phyloP scores from a whole-genome alignment of 2,329 filamentous ascomycete species.

The Uncinocarpus reesii region DNA sequence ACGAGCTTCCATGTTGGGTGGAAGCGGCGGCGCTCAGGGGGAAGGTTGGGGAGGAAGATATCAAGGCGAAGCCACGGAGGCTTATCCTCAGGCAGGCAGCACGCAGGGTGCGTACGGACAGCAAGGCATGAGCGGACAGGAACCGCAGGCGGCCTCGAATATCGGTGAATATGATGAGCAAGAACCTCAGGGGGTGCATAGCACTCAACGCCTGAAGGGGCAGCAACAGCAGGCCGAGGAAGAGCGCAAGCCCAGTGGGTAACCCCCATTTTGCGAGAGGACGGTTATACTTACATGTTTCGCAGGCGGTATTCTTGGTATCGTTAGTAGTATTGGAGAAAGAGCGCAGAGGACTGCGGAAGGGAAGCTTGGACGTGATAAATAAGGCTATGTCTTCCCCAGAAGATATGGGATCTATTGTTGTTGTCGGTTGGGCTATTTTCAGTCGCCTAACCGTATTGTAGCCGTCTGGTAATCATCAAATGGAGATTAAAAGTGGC shows the following conservation, averaged over 20 bases:
- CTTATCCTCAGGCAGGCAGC: conserved; percentile 5
- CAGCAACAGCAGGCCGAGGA: conserved; percentile 5
- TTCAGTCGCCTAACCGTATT: no score
- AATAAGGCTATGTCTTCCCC: no score
- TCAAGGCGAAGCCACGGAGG: conserved; percentile 5
- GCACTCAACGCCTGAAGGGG: not conserved
- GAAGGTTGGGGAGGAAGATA: conserved; percentile 1
- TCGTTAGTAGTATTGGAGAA: conserved; percentile 8
- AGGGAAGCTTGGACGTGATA: conserved; percentile 4
- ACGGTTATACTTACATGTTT: not conserved
- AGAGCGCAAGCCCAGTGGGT: conserved; percentile 4
- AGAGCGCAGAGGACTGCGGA: conserved; percentile 12
- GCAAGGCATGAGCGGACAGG: not conserved
- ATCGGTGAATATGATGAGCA: conserved; percentile 8
- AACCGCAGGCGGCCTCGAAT: not conserved
- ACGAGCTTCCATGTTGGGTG: not conserved
- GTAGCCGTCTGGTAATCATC: no score
- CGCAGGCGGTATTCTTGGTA: not conserved
- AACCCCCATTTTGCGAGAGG: not conserved
- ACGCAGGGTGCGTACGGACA: conserved; percentile 3
- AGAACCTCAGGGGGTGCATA: not conserved
- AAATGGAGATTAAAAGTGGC: no score
- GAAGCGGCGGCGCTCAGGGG: not conserved
- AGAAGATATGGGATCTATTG: no score
- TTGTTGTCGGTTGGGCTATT: no score